These are phyloP conservation scores for Lasiodiplodia hormozganensis DNA, from an alignment of 2,329 filamentous ascomycete species.

Conservation along the genomic window DNA sequence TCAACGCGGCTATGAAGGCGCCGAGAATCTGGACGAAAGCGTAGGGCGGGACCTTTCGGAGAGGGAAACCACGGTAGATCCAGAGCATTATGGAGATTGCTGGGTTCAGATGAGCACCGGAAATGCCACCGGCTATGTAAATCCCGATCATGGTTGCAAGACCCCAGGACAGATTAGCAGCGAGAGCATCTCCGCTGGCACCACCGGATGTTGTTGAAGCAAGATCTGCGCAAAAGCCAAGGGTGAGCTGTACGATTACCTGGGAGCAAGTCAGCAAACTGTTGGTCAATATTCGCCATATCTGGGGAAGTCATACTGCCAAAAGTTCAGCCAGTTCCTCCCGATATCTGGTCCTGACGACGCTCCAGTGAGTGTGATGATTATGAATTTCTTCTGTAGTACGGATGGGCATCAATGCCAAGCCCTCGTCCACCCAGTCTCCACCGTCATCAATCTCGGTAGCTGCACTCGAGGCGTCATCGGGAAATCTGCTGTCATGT, in stretches of 20 bases:
- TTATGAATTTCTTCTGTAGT: slow-evolving; percentile 59
- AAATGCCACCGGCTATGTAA: slow-evolving; percentile 55
- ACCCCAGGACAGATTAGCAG: slow-evolving; percentile 56
- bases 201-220: slow-evolving; percentile 56
- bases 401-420: slow-evolving; percentile 51
- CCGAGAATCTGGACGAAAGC: slow-evolving; percentile 46
- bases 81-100: slow-evolving; percentile 52
- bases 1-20: slow-evolving; percentile 42
- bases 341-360: slow-evolving; percentile 58
- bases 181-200: slow-evolving; percentile 42
- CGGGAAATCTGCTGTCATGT: slow-evolving; percentile 32
- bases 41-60: slow-evolving; percentile 37
- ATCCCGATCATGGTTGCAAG: slow-evolving; percentile 61
- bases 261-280: neutral
- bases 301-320: slow-evolving; percentile 43
- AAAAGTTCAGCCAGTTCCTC: slow-evolving; percentile 63
- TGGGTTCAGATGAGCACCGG: slow-evolving; percentile 58
- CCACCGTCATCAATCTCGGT: slow-evolving; percentile 44
- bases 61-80: slow-evolving; percentile 45
- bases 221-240: slow-evolving; percentile 60
- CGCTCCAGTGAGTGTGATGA: slow-evolving; percentile 51
- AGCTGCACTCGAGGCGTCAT: slow-evolving; percentile 38
- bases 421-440: slow-evolving; percentile 51
- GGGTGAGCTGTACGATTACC: slow-evolving; percentile 32
- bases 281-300: too few species aligned